phyloP scores from a whole-genome alignment of 345 rosid genomes.

The Conringia planisiliqua region DNA sequence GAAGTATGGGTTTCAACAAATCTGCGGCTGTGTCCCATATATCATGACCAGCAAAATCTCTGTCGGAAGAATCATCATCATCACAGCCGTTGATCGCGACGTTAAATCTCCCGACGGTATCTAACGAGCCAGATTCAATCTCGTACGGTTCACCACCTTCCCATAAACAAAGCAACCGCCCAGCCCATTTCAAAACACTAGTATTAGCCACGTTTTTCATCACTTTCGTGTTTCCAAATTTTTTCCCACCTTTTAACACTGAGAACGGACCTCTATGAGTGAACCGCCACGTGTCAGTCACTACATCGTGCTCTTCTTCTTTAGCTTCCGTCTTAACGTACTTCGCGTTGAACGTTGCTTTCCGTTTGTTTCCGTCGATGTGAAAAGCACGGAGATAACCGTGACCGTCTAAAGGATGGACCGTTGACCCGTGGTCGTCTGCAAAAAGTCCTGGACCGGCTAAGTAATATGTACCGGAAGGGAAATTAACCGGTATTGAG shows the following conservation, averaged over 20 bases:
- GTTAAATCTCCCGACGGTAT: constrained; percentile 56
- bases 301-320: constrained; percentile 65
- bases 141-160: constrained; percentile 93
- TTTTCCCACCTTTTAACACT: constrained; percentile 64
- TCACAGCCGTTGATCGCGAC: constrained; percentile 41
- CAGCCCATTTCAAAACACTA: constrained; percentile 77
- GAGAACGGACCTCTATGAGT: constrained; percentile 87
- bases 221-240: constrained; percentile 76
- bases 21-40: constrained; percentile 59
- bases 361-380: constrained; percentile 38
- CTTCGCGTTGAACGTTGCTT: constrained; percentile 67
- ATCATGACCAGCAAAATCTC: constrained; percentile 25
- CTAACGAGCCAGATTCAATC: constrained; percentile 65
- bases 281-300: constrained; percentile 74
- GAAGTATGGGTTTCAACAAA: constrained; percentile 63
- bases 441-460: constrained; percentile 81
- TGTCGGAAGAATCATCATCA: constrained; percentile 10
- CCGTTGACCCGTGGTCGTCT: constrained; percentile 89
- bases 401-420: constrained; percentile 90
- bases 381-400: constrained; percentile 79
- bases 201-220: constrained; percentile 97
- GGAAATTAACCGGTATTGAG: constrained; percentile 62
- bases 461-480: constrained; percentile 78
- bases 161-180: constrained; percentile 76
- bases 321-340: constrained; percentile 87